Base-by-base conservation (phyloP, 805 yeast genomes). In the Yamadazyma sp. region DNA sequence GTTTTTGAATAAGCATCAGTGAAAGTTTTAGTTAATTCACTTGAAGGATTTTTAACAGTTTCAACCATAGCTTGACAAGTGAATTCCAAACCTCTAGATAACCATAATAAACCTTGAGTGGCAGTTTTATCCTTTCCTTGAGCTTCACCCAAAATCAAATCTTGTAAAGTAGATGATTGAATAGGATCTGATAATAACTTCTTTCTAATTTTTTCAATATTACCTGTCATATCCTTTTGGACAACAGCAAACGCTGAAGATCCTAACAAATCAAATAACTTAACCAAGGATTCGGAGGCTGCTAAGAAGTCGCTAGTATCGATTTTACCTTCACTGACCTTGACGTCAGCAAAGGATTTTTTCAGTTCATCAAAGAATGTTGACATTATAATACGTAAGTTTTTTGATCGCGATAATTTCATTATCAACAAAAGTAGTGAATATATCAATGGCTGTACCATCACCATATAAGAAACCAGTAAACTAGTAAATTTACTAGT, bases 21-120 rank as follows among this genome's bases (percentile, higher is more conserved):
- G 70, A 87, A 87, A 21, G 94, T 78, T 53, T 71, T 76, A 37
- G 82, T 67, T 56, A 87, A 70, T 63, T 87, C 96, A 39, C 58
- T 59, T 43, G 65, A 62, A 30, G 86, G 80, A 50, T 75, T 68
- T 43, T 74, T 75, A 33, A 85, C 71, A 30, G 87, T 84, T 59
- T 83, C 86, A 53, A 89, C 73, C 81, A 87, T 79, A 24, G 95
- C 93, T 47, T 72, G 80, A 13, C 94, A 89, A n/a, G 96, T 87
- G 70, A 87, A 88, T 56, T 84, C 82, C 50, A 87, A 75, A 14
- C 96, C 96, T 53, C 91, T 70, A 29, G 80, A 72, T 48, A 87
- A 74, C 96, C 96, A 87, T 50, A 87, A 65, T 47, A 87, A 73
- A 25, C 94, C 96, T 62, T 88, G 96, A 9, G 96, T 87, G 26